Base-by-base conservation (phyloP, 1,139 yeast species). In the Suhomyces yuchorum region DNA sequence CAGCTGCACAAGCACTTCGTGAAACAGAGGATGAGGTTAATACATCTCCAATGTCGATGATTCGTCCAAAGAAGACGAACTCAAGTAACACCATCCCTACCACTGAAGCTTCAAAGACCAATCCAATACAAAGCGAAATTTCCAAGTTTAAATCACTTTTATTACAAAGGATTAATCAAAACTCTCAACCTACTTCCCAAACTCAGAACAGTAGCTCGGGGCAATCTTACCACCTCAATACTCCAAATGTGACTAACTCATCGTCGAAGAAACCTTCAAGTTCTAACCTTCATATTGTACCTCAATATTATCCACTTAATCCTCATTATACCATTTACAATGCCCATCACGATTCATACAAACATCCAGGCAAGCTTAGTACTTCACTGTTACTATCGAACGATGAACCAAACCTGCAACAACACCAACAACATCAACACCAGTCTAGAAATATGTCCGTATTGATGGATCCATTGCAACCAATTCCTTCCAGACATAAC, bases 271-370 rank as follows among this genome's bases (percentile, higher is more conserved):
- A 54, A 56, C 46, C 64, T 9, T 57, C 65, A 11, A 55, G 48
- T 43, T 48, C 63, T n/a, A 59, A 55, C 41, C 56, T 57, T 28
- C 50, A 55, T 20, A 56, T 56, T 26, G 66, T 67, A 6, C 73
- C 74, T 3, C 75, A 71, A 53, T 67, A 62, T 42, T 71, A 71
- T 45, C 74, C 76, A 1, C 54, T 71, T 36, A 70, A 71, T 48
- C 75, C 74, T 1, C 70, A 71, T 51, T 71, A 70, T 53, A 55
- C 71, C 17, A 60, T 66, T 32, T 66, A 65, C 51, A 57, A 57
- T 42, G 57, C 54, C 4, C 47, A 47, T 14, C 40, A 39, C 22
- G 51, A 48, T 17, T 46, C 46, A 8, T 40, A 44, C 23, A 41
- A 44, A 23, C 46, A 42, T 8, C 43, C 47, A 2, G 46, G 46